Evolutionary conservation across 2,329 filamentous ascomycete genomes (phyloP).

Genomic region (Penicillium sp.): DNA sequence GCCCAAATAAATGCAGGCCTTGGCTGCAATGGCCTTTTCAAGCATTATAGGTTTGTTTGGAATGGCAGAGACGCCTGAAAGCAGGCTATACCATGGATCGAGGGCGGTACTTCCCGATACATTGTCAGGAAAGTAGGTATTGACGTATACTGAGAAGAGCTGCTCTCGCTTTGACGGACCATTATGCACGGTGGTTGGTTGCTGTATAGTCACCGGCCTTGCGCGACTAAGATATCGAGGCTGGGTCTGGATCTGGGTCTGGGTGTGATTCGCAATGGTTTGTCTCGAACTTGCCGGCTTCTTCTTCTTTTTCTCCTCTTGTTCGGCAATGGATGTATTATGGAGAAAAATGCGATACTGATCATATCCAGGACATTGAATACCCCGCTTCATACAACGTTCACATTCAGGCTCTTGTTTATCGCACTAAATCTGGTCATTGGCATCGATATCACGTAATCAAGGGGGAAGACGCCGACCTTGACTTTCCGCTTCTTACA

Average conservation of each 20-base stretch:
- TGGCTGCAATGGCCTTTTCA: slow-evolving; percentile 7
- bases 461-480: not conserved
- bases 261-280: not conserved
- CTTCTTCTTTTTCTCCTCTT: not conserved
- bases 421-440: not conserved
- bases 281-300: not conserved
- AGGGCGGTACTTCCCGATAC: not conserved
- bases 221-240: not conserved
- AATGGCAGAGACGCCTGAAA: not conserved
- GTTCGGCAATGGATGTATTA: not conserved
- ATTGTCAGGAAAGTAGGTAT: slow-evolving; percentile 5
- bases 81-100: slow-evolving; percentile 6
- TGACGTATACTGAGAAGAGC: slow-evolving; percentile 5
- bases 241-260: not conserved
- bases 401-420: slow-evolving; percentile 4
- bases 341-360: not conserved
- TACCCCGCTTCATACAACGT: not conserved
- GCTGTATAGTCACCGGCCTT: not conserved
- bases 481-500: slow-evolving; percentile 4
- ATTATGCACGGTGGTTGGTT: not conserved
- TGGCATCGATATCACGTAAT: not conserved
- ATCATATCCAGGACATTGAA: slow-evolving; percentile 3
- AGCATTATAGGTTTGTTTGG: slow-evolving; percentile 5
- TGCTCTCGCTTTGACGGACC: slow-evolving; percentile 3
- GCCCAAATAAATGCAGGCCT: slow-evolving; percentile 2